Conservation (phyloP, 805 yeast species). For the Ogataea ramenticola region DNA sequence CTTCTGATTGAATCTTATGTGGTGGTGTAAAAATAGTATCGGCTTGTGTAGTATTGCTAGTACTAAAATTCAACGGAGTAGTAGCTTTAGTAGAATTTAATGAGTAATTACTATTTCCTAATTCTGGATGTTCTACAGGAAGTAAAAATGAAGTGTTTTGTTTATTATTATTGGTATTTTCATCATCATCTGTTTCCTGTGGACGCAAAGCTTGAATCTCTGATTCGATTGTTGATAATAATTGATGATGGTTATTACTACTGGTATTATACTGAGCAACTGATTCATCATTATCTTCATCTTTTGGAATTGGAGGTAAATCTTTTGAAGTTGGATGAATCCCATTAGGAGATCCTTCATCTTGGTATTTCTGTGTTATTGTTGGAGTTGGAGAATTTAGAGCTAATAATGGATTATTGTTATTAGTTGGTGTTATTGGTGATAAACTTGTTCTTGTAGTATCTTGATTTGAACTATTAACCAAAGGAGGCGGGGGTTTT, state of each 20-base stretch:
- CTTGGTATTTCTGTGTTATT: background rate
- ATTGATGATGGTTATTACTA: background rate
- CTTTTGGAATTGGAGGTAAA: background rate
- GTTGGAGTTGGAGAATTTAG: background rate
- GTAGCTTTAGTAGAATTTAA: background rate
- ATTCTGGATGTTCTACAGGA: background rate
- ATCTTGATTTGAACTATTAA: background rate
- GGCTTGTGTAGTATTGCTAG: background rate
- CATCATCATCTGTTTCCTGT: background rate
- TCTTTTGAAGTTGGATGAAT: background rate
- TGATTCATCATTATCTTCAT: too few species aligned
- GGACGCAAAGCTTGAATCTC: background rate
- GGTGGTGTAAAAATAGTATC: background rate
- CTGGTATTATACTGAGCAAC: too few species aligned
- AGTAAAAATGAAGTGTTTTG: background rate
- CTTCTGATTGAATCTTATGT: too few species aligned
- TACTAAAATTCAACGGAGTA: background rate
- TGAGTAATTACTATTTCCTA: background rate
- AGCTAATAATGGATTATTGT: background rate
- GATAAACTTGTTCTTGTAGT: background rate
- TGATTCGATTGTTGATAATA: background rate
- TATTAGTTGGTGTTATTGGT: background rate
- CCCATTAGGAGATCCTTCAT: background rate
- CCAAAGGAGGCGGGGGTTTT: conserved; percentile 12
- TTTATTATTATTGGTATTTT: background rate